These are phyloP conservation scores for Lindgomyces ingoldianus DNA, from an alignment of 495 filamentous ascomycete genomes.

Conservation along the genomic window DNA sequence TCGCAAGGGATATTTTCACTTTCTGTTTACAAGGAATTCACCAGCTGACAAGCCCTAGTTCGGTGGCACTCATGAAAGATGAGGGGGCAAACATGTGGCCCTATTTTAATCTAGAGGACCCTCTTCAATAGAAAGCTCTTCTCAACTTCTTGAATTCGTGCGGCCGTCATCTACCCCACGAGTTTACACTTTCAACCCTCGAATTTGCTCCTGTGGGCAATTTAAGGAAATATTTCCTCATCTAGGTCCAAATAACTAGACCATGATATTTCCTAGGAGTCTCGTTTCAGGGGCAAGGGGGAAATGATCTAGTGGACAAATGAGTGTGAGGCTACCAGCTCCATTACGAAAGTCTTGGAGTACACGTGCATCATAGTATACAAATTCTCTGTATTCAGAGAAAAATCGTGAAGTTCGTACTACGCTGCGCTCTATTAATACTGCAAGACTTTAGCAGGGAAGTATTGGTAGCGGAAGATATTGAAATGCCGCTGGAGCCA, in stretches of 20 bases:
- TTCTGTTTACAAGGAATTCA: too few species aligned
- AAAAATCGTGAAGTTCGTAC: conserved; percentile 48
- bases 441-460: conserved; percentile 46
- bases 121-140: background rate
- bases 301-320: background rate
- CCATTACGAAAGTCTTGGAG: background rate
- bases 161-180: background rate
- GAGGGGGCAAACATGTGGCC: background rate
- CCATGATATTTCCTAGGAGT: background rate
- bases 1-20: too few species aligned
- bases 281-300: background rate
- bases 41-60: too few species aligned
- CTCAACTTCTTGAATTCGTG: background rate
- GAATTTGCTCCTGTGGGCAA: background rate
- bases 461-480: conserved; percentile 19
- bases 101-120: background rate
- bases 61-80: conserved; percentile 39
- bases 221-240: conserved; percentile 5
- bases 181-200: background rate
- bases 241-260: background rate
- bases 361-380: background rate
- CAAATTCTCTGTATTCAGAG: conserved; percentile 49
- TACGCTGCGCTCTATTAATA: conserved; percentile 44
- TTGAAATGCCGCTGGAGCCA: conserved; percentile 41
- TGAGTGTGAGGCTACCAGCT: background rate